Evolutionary conservation across 805 yeast species (phyloP).

Genomic region (Saturnispora serradocipensis): DNA sequence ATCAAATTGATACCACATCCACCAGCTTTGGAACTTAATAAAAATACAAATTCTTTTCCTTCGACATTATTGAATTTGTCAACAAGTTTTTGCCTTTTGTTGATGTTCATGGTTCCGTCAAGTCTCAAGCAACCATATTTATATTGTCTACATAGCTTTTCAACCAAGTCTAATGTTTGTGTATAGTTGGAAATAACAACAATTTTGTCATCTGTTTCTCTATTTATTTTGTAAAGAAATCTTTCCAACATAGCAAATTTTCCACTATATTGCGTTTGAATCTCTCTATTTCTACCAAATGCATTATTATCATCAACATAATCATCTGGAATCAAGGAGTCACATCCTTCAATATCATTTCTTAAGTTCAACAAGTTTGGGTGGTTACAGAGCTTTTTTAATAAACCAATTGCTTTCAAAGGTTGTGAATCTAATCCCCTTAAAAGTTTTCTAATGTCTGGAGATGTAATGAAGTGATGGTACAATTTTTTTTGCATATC

Average conservation of each 20-base stretch:
- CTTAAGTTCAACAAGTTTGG: constrained; percentile 77
- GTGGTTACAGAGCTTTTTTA: constrained; percentile 89
- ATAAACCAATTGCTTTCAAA: constrained; percentile 75
- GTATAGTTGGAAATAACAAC: constrained; percentile 93
- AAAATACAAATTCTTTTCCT: constrained; percentile 76
- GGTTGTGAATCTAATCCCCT: constrained; percentile 72
- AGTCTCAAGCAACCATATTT: constrained; percentile 72
- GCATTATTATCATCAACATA: constrained; percentile 39
- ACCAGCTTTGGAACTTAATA: constrained; percentile 92
- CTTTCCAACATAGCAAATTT: constrained; percentile 80
- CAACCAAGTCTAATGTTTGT: constrained; percentile 85
- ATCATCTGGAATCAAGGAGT: constrained; percentile 61
- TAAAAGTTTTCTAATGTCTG: constrained; percentile 61
- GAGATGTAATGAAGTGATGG: constrained; percentile 65
- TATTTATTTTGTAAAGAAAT: constrained; percentile 65
- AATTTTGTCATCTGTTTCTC: constrained; percentile 87
- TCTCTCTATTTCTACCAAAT: constrained; percentile 55
- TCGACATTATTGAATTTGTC: constrained; percentile 85
- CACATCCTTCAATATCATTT: constrained; percentile 67
- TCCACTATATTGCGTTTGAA: constrained; percentile 78
- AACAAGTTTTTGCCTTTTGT: constrained; percentile 86
- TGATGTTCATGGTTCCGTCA: constrained; percentile 89
- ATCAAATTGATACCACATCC: constrained; percentile 97
- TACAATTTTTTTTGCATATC: constrained; percentile 70
- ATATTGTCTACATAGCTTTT: constrained; percentile 67